Base-by-base conservation (phyloP, 768 basidiomycete genomes). In the Tricholoma furcatifolium region DNA sequence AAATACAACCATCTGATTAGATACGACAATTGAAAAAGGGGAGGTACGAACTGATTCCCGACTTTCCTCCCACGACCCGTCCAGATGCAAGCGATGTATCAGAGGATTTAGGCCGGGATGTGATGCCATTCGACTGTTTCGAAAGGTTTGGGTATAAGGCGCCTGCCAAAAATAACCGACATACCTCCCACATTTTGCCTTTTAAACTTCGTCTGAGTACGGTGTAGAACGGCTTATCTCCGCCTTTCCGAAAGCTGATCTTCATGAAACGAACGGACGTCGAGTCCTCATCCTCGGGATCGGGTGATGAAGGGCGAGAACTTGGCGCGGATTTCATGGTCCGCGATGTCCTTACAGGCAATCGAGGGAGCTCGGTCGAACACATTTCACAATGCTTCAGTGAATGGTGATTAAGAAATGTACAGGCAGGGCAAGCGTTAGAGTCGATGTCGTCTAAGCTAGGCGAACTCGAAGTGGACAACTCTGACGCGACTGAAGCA, bases 221-320 rank as follows among this genome's bases (percentile, higher is more conserved):
- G 15, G 81, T 74, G 67, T 99, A 98, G 59, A 93, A 88, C 1
- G 79, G 60, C 67, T 88, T 88, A 65, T 90, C 93, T 0, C 95
- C 95, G 3, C 95, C 93, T 65, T 85, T 91, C 39, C 96, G 79
- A 67, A 99, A 98, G 68, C 91, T 94, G 50, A 99, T 65, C 59
- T 90, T 88, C 43, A 97, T 80, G 52, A 86, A 74, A 27, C 74
- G 68, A 3, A 61, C 62, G n/a, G 72, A 64, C 6, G 62, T 61
- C 9, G 70, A 65, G 20, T 69, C 67, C 35, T 70, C 67, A 36
- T 74, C 70, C 17, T 72, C 69, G 34, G 67, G 64, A 36, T 71
- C 73, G 1, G 79, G 79, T 0, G 88, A 84, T 7, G 73, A 65
- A 2, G 87, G 81, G 21, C 88, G 78, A 10, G 89, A 86, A 0